Base-by-base conservation (phyloP, 768 basidiomycete species). In the Lyophyllum semitale region DNA sequence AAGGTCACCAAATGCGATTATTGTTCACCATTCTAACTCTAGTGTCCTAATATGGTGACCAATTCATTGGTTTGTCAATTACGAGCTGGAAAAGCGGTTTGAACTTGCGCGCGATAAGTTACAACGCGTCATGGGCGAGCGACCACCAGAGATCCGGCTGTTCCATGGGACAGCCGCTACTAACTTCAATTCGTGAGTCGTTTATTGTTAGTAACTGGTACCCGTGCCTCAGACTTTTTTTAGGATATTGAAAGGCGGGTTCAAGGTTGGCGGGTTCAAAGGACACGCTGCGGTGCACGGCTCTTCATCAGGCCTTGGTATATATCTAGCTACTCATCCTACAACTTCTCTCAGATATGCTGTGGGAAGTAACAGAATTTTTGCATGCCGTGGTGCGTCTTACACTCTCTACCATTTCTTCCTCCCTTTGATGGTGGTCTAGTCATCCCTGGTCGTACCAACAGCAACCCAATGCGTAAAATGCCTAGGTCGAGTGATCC, bases 71-170 rank as follows among this genome's bases (percentile, higher is more conserved):
- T 48, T 48, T 25, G 48, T 48, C 18, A 48, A 48, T 7, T 53
- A 47, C 22, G 52, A 53, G 26, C 44, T 53, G 17, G 52, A 53
- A 29, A 53, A 53, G 13, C 32, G 26, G 30, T n/a, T n/a, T n/a
- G n/a, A n/a, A n/a, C n/a, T n/a, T n/a, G n/a, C n/a, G n/a, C n/a
- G n/a, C n/a, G n/a, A n/a, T n/a, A n/a, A n/a, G n/a, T n/a, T n/a
- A n/a, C n/a, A n/a, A n/a, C n/a, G n/a, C n/a, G n/a, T n/a, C n/a
- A n/a, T n/a, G n/a, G n/a, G n/a, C n/a, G n/a, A n/a, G n/a, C n/a
- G n/a, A n/a, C n/a, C n/a, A n/a, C n/a, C n/a, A n/a, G n/a, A n/a
- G n/a, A n/a, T n/a, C n/a, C n/a, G n/a, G n/a, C n/a, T n/a, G n/a
- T n/a, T n/a, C n/a, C n/a, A n/a, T n/a, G n/a, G n/a, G n/a, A n/a